These are phyloP conservation scores for Malassezia yamatoensis DNA, from an alignment of 1,284 basidiomycete genomes.

Conservation along the genomic window DNA sequence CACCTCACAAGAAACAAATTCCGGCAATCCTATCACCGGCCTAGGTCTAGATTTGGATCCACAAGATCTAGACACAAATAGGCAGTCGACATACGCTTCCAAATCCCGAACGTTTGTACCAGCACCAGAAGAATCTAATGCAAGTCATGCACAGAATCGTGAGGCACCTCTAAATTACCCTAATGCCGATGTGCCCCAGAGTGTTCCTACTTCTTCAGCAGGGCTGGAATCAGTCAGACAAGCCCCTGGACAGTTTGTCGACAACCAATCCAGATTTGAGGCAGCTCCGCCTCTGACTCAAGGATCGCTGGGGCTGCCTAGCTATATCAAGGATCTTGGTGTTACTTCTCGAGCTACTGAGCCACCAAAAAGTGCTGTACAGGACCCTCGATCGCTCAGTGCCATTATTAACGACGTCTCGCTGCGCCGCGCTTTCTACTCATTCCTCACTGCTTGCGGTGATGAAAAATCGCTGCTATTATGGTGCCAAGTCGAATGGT, in stretches of 20 bases:
- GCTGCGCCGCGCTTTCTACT: slow-evolving; percentile 4
- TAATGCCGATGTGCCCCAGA: background rate
- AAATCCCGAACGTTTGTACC: background rate
- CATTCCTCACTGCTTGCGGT: slow-evolving; percentile 1
- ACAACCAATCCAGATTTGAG: too few species aligned
- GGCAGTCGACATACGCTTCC: background rate
- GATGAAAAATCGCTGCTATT: background rate
- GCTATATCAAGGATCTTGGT: too few species aligned
- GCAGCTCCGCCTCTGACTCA: background rate
- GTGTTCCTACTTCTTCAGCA: background rate
- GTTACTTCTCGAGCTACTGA: background rate
- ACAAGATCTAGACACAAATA: background rate
- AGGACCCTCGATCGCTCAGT: background rate
- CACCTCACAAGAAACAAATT: background rate
- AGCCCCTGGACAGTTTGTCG: too few species aligned
- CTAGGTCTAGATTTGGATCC: background rate
- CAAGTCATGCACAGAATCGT: background rate
- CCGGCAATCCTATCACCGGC: background rate
- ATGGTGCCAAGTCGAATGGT: slow-evolving; percentile 17
- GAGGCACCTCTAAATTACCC: background rate
- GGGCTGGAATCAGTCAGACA: too few species aligned
- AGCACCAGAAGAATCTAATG: background rate
- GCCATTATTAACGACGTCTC: background rate
- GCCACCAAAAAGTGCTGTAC: background rate
- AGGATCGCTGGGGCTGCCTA: too few species aligned